phyloP scores from a whole-genome alignment of 2,329 filamentous ascomycete species.

The Apiospora malaysiana region DNA sequence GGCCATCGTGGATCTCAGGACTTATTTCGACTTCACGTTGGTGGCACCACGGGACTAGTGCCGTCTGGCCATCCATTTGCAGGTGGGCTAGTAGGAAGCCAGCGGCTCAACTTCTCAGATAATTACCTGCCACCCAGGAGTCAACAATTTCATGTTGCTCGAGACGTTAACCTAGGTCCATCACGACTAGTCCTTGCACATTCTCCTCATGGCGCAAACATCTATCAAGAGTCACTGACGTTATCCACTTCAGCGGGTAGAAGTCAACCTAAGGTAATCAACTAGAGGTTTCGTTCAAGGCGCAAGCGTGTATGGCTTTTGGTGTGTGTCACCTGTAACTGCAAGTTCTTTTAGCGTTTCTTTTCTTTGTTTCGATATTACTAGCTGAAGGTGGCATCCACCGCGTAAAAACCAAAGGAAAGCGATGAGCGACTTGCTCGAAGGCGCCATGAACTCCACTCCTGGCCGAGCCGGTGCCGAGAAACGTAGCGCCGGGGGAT shows the following conservation, averaged over 20 bases:
- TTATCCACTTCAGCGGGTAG: neutral
- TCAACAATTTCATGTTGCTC: neutral
- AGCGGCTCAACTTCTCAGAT: neutral
- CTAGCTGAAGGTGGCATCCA: neutral
- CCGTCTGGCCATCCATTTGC: neutral
- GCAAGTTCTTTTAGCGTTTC: neutral
- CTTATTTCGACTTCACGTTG: neutral
- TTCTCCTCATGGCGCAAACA: neutral
- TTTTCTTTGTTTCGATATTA: neutral
- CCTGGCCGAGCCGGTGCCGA: neutral
- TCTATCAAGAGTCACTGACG: neutral
- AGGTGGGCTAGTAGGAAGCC: neutral
- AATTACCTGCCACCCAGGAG: neutral
- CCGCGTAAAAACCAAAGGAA: neutral
- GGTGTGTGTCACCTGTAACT: slow-evolving; percentile 1
- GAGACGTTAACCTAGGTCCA: neutral
- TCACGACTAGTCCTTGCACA: neutral
- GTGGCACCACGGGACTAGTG: neutral
- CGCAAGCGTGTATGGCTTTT: neutral
- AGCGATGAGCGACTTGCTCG: neutral
- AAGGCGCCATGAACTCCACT: neutral
- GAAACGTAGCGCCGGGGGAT: neutral
- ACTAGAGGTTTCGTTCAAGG: neutral
- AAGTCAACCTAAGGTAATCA: neutral
- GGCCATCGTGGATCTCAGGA: neutral